These are phyloP conservation scores for Cyclanthera cordifolia DNA, from an alignment of 306 rosid genomes.

Conservation along the genomic window DNA sequence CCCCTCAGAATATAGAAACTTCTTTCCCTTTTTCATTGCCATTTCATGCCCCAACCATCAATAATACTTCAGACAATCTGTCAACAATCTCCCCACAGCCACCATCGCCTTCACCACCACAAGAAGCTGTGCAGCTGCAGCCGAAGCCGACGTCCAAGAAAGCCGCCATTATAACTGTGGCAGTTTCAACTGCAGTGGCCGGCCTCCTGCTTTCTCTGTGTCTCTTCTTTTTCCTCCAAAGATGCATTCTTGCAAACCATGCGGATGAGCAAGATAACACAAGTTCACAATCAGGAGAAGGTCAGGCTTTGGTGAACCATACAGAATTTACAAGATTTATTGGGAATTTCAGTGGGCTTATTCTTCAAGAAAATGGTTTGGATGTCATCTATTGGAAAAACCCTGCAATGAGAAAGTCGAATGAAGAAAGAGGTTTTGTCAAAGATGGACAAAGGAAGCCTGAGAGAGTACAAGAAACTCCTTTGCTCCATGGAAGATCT, in stretches of 20 bases:
- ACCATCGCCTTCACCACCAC: not conserved
- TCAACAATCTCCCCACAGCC: not conserved
- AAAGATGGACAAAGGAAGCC: slow-evolving; percentile 12
- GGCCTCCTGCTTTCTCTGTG: slow-evolving; percentile 31
- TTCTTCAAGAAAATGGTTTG: slow-evolving; percentile 60
- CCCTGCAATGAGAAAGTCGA: slow-evolving; percentile 25
- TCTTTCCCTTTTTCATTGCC: slow-evolving; percentile 24
- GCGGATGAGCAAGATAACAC: slow-evolving; percentile 9
- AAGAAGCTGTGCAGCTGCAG: slow-evolving; percentile 1
- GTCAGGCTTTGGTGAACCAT: slow-evolving; percentile 26
- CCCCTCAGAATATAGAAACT: slow-evolving; percentile 46
- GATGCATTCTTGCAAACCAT: slow-evolving; percentile 21
- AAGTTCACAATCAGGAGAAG: slow-evolving; percentile 11
- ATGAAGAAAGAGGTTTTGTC: slow-evolving; percentile 5
- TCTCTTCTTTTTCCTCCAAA: slow-evolving; percentile 20
- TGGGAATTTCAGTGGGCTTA: slow-evolving; percentile 39
- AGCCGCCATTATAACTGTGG: slow-evolving; percentile 25
- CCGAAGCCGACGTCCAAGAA: slow-evolving; percentile 24
- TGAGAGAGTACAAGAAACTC: slow-evolving; percentile 30
- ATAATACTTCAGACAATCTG: not conserved
- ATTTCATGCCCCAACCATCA: slow-evolving; percentile 13
- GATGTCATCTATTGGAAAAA: slow-evolving; percentile 62
- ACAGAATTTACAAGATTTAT: slow-evolving; percentile 27
- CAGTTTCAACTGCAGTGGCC: slow-evolving; percentile 30
- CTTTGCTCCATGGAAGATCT: slow-evolving; percentile 46